phyloP scores from a whole-genome alignment of 441 rosid genomes.

The Macaranga tanarius region DNA sequence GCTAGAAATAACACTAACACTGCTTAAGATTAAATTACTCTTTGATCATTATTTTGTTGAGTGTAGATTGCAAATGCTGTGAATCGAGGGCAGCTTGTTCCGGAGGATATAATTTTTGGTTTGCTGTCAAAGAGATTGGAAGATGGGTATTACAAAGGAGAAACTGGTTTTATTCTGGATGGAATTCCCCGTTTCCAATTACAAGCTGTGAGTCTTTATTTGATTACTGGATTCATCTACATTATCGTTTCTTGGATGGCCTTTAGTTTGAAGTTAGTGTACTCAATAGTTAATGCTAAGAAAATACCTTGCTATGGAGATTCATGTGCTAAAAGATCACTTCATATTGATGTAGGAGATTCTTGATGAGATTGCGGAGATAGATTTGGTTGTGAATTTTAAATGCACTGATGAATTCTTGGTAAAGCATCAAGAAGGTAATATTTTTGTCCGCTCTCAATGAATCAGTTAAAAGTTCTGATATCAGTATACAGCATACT shows the following conservation, averaged over 20 bases:
- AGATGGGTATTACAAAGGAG: constrained; percentile 50
- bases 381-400: constrained; percentile 40
- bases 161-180: constrained; percentile 52
- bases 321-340: neutral
- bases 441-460: neutral
- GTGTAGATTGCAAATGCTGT: constrained; percentile 47
- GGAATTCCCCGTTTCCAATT: constrained; percentile 45
- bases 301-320: neutral
- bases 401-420: constrained; percentile 26
- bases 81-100: constrained; percentile 42
- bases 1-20: no score
- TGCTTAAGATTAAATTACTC: no score
- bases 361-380: constrained; percentile 36
- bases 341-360: constrained; percentile 26
- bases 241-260: neutral
- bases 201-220: constrained; percentile 46
- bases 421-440: constrained; percentile 23
- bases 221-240: neutral
- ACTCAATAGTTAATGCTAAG: neutral
- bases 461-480: constrained; percentile 1
- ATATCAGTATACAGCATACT: neutral
- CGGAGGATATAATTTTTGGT: constrained; percentile 49
- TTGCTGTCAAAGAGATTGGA: constrained; percentile 47
- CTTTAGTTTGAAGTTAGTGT: neutral
- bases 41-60: neutral